Evolutionary conservation across 116 monocot genomes (phyloP).

Genomic region (Dioscorea cayenensis): DNA sequence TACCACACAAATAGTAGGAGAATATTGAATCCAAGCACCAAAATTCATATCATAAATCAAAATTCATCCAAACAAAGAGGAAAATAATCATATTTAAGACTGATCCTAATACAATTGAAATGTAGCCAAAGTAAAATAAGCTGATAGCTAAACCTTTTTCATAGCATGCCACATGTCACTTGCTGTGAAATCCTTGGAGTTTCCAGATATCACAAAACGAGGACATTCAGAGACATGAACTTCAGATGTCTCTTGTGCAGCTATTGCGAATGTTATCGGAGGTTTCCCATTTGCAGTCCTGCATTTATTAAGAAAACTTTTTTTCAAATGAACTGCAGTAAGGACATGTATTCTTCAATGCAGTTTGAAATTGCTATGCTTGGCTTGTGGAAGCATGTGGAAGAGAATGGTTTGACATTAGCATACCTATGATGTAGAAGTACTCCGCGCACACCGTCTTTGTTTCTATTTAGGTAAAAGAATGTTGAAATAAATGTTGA

Average conservation of each 20-base stretch:
- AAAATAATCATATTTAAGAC: not conserved
- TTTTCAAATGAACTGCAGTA: not conserved
- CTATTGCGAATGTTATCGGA: constrained; percentile 90
- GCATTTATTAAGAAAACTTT: constrained; percentile 10
- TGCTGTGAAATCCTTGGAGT: constrained; percentile 53
- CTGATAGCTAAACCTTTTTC: constrained; percentile 49
- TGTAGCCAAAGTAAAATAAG: not conserved
- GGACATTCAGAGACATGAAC: constrained; percentile 88
- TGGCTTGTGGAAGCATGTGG: not conserved
- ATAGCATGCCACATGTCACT: constrained; percentile 84
- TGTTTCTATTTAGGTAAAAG: constrained; percentile 29
- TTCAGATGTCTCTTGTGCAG: constrained; percentile 76
- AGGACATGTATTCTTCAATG: not conserved
- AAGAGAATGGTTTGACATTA: constrained; percentile 1
- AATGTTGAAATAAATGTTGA: not conserved
- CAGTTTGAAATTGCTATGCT: not conserved
- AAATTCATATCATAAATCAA: not conserved
- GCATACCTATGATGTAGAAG: constrained; percentile 84
- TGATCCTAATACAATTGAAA: not conserved
- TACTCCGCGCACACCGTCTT: constrained; percentile 86
- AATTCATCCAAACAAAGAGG: not conserved
- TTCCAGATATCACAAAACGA: constrained; percentile 63
- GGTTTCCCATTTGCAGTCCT: constrained; percentile 69
- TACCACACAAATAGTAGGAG: not conserved
- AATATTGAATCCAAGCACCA: not conserved